Evolutionary conservation across 176 grass and related monocot species (phyloP).

Genomic region (Ensete ventricosum): DNA sequence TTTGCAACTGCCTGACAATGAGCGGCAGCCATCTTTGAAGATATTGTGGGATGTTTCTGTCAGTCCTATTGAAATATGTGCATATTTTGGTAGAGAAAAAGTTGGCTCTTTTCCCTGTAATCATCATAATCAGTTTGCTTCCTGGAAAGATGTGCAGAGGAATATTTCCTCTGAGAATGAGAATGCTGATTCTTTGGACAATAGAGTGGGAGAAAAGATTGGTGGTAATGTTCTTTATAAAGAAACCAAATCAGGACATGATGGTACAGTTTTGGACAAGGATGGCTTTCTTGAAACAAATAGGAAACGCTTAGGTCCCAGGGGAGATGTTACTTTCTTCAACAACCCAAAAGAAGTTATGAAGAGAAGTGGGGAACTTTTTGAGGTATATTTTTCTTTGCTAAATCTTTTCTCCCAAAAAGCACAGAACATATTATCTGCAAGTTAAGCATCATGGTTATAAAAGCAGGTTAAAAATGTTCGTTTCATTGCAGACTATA

Average conservation of each 20-base stretch:
- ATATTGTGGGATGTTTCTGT: conserved; percentile 55
- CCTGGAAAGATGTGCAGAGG: conserved; percentile 54
- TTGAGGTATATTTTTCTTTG: conserved; percentile 56
- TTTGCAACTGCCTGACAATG: conserved; percentile 35
- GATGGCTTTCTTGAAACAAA: conserved; percentile 46
- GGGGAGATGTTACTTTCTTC: conserved; percentile 36
- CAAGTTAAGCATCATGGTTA: neutral
- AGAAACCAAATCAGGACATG: conserved; percentile 8
- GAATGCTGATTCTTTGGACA: conserved; percentile 24
- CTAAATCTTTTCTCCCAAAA: conserved; percentile 1
- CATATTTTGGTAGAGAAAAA: conserved; percentile 52
- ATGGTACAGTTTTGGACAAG: conserved; percentile 13
- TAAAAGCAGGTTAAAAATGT: neutral
- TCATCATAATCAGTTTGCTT: conserved; percentile 31
- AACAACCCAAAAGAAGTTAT: conserved; percentile 62
- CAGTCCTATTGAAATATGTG: conserved; percentile 56
- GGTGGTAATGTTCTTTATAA: conserved; percentile 18
- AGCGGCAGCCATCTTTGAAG: conserved; percentile 38
- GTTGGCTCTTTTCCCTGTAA: conserved; percentile 43
- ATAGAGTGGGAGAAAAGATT: conserved; percentile 26
- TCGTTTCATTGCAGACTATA: conserved; percentile 44
- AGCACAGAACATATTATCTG: neutral
- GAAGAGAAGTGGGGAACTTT: conserved; percentile 81
- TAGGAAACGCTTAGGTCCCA: conserved; percentile 32
- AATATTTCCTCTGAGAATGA: conserved; percentile 28